These are phyloP conservation scores for Podila horticola DNA, from an alignment of 192 early-diverging fungal species.

Conservation along the genomic window DNA sequence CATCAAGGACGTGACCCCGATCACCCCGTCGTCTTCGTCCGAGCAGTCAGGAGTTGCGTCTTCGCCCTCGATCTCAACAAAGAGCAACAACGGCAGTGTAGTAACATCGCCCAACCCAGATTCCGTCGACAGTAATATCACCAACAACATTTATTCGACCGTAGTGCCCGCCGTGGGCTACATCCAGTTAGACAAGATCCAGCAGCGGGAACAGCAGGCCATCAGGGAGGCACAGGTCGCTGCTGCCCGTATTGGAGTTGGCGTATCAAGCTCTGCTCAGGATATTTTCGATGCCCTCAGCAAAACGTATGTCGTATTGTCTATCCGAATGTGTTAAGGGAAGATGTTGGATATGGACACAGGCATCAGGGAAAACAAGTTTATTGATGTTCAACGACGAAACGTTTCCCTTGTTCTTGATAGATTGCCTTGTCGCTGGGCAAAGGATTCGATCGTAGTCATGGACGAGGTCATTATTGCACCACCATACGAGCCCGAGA, in stretches of 20 bases:
- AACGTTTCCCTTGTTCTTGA: not conserved
- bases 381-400: not conserved
- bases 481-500: constrained; percentile 77
- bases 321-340: not conserved
- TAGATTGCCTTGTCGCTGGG: constrained; percentile 84
- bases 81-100: constrained; percentile 8
- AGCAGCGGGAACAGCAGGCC: constrained; percentile 62
- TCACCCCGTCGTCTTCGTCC: not conserved
- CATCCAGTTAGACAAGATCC: constrained; percentile 65
- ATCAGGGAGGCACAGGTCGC: constrained; percentile 55
- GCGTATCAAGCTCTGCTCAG: constrained; percentile 80
- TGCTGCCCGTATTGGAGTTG: constrained; percentile 76
- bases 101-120: not conserved
- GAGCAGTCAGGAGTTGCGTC: constrained; percentile 5
- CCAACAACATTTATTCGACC: constrained; percentile 42
- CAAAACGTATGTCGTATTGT: constrained; percentile 68
- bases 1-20: constrained; percentile 64
- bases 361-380: not conserved
- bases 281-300: constrained; percentile 83
- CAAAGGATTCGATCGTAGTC: constrained; percentile 77
- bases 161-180: constrained; percentile 50
- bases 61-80: not conserved
- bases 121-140: constrained; percentile 5
- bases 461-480: constrained; percentile 83
- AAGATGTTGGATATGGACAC: not conserved